Evolutionary conservation across 176 grass and related monocot genomes (phyloP), one percentile per base, ranked within the genome.

Genomic region (Bolboschoenus planiculmis): DNA sequence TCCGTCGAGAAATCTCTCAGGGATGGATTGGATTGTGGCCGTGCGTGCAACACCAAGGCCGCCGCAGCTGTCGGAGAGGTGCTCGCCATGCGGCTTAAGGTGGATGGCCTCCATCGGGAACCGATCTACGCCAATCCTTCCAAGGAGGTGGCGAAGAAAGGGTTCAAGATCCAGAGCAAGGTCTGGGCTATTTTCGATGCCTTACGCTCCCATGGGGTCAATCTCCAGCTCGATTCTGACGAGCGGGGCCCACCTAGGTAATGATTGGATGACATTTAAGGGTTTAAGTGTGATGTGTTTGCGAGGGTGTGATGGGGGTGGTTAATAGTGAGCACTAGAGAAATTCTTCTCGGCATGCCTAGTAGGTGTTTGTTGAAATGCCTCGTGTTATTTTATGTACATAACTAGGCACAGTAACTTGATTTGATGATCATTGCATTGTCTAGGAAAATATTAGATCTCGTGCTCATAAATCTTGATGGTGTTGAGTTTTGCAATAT

Each of bases 91-190:
- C 91, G 94, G 26, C 86, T 97, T 59, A 90, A 90, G 73, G 89
- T 94, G 13, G 91, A 93, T 35, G 94, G 90, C 30, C 91, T 97
- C 4, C 87, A 90, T 0, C 37, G 18, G 15, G 89, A 92, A 82
- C 91, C 91, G 56, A 94, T 97, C 39, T 83, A 94, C 57, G 91
- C 91, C 11, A 59, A 51, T 59, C 88, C 91, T 29, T 8, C 78
- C 43, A 97, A 90, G 85, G 94, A 97, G 89, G 67, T 92, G 33
- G 88, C 86, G 86, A 94, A 94, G 79, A 97, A 97, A 85, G 91
- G 91, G 14, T 88, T 97, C 86, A 88, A 90, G 91, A 97, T 90
- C 71, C 86, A 79, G 59, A 87, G 86, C 79, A 94, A 94, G 88
- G 89, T 97, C 10, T 91, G 87, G 91, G 89, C 94, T 55, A 61